Base-by-base conservation (phyloP, 495 filamentous ascomycete genomes). In the Penicillium ochrochloron region DNA sequence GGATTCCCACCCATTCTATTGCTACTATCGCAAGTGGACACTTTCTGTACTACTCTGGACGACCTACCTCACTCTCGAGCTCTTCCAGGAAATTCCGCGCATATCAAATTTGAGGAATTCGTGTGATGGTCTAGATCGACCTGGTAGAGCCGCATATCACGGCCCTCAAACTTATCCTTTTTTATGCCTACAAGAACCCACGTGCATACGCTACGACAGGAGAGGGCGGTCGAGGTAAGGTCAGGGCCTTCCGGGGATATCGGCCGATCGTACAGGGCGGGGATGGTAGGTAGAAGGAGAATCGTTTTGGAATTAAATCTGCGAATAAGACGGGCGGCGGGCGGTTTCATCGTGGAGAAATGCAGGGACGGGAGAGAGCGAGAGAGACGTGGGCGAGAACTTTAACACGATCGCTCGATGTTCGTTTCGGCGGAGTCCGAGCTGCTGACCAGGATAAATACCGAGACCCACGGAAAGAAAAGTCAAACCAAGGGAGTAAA, bases 391-490 rank as follows among this genome's bases (percentile, higher is more conserved):
- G 69, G 74, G 73, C 69, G 77, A 63, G 66, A 65, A 65, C 59
- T 65, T 67, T 65, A 62, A 62, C 59, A 69, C 61, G 73, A 70
- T 75, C 70, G 77, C 72, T 78, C 77, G 77, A 77, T 73, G 76
- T 74, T 73, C 69, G 78, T 71, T 79, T 79, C 75, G 73, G 55
- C 68, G 62, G 70, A 68, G 66, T 74, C 75, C 75, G 74, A 77
- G 79, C 75, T 78, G 79, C 76, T 76, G 75, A 77, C 71, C 70
- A 75, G 62, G 69, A 75, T 72, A 74, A 76, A 74, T 72, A 72
- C 71, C 64, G 62, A 70, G 59, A 69, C 62, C 66, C 59, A 57
- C 51, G 58, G 35, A 67, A 56, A 66, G 31, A 55, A 44, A 61
- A 55, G 25, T 41, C 59, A 59, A 48, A 41, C 2, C 37, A 41